Percentiles rank a stretch among this genome's conserved stretches.
These are phyloP conservation scores for Carex myosuroides DNA, from an alignment of 176 grass and related monocot species.

Conservation along the genomic window DNA sequence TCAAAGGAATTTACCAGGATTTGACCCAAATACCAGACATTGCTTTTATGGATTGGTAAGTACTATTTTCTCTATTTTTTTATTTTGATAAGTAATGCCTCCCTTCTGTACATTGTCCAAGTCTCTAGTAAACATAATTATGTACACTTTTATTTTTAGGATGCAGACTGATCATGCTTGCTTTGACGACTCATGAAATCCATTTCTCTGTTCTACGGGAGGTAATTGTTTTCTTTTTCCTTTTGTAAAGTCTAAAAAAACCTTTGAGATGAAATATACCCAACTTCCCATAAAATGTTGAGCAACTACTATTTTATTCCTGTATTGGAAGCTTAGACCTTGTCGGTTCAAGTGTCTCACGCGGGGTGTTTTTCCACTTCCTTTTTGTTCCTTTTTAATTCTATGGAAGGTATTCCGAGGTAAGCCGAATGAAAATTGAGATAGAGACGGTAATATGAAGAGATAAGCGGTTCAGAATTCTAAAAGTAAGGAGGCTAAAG, in stretches of 20 bases:
- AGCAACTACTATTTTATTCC: background rate
- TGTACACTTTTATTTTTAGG: conserved; percentile 33
- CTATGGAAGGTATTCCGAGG: conserved; percentile 20
- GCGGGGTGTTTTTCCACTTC: background rate
- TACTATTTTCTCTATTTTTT: background rate
- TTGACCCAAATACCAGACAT: conserved; percentile 69
- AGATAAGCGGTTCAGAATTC: background rate
- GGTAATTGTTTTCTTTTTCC: conserved; percentile 19
- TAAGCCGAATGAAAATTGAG: background rate
- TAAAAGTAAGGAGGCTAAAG: background rate
- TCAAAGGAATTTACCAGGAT: conserved; percentile 44
- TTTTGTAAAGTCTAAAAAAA: background rate
- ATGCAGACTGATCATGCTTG: conserved; percentile 79
- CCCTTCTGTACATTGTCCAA: conserved; percentile 1
- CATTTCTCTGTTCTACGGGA: conserved; percentile 78
- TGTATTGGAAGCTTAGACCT: background rate
- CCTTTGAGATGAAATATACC: background rate
- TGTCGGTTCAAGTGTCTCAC: conserved; percentile 5
- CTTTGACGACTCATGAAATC: conserved; percentile 69
- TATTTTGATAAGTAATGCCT: background rate
- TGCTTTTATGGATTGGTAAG: conserved; percentile 79
- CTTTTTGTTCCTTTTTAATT: conserved; percentile 6
- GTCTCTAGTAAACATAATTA: conserved; percentile 7
- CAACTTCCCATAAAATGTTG: background rate
- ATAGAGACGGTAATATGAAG: background rate